phyloP scores from a whole-genome alignment of 495 filamentous ascomycete genomes.

The Trichoderma orchidacearum region DNA sequence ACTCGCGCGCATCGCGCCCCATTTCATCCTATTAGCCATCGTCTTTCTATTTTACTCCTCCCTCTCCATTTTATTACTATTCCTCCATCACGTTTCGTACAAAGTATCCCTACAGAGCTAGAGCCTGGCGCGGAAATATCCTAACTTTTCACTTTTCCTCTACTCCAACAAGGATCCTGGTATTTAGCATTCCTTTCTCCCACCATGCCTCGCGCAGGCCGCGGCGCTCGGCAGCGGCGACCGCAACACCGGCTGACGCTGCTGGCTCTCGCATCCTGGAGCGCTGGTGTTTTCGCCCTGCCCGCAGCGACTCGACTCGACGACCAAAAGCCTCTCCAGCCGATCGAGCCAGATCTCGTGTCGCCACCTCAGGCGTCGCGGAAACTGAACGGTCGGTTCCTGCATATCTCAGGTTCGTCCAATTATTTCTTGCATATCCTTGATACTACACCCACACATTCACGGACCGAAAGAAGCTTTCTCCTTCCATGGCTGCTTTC shows the following conservation, averaged over 20 bases:
- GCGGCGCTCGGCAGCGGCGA: neutral
- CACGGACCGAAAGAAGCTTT: neutral
- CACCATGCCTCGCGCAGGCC: neutral
- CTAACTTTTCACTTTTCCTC: too few species aligned
- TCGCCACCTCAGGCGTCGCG: slow-evolving; percentile 15
- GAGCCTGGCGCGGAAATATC: too few species aligned
- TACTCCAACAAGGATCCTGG: too few species aligned
- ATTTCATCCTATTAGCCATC: too few species aligned
- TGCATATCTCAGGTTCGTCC: slow-evolving; percentile 81
- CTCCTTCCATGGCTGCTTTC: neutral
- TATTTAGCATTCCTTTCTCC: too few species aligned
- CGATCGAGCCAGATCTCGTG: neutral
- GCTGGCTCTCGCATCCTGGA: neutral
- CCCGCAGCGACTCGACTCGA: neutral
- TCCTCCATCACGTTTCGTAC: too few species aligned
- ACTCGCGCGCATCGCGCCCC: too few species aligned
- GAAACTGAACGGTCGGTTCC: slow-evolving; percentile 65
- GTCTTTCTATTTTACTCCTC: too few species aligned
- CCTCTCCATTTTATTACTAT: too few species aligned
- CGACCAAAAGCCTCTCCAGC: slow-evolving; percentile 1
- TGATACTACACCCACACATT: neutral
- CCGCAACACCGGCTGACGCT: neutral
- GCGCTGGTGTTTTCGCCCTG: neutral
- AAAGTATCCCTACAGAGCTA: too few species aligned
- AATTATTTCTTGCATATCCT: slow-evolving; percentile 5